Evolutionary conservation across 768 basidiomycete genomes (phyloP), one percentile per base, ranked within the genome.

Genomic region (Lactarius evosmus): DNA sequence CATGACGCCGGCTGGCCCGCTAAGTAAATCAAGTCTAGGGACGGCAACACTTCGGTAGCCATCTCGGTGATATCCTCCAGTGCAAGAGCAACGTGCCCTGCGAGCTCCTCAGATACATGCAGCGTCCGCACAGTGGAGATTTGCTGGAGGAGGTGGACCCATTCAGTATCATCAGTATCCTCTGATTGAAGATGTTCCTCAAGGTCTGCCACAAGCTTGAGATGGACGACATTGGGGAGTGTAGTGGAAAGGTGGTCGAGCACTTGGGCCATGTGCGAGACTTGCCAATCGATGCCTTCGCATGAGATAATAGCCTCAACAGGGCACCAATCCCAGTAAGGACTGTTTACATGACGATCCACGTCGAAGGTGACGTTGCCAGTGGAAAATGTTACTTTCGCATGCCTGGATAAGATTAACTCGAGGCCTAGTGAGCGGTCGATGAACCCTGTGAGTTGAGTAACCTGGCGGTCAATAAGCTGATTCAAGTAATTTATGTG

Each of bases 221-320:
- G 40, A 40, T 19, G 40, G 40, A 41, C 19, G 19, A 41, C 40
- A 41, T 41, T 41, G 19, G 19, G n/a, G 17, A 41, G 40, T 41
- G 19, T 7, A 19, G 40, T 17, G 19, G 19, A 19, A n/a, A 41
- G n/a, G 7, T n/a, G 40, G 40, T 3, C 3, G 40, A 41, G 19
- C 7, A 41, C 19, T 3, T 4, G 40, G 19, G 7, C 40, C 4
- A 41, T 8, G 19, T 17, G 14, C 36, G 19, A n/a, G n/a, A 9
- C 0, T 1, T 4, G 19, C 40, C 19, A 41, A 2, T n/a, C 1
- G 1, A 11, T 3, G 3, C 6, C 40, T 3, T n/a, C 9, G 3
- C 3, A n/a, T 4, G 8, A n/a, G n/a, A n/a, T n/a, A n/a, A n/a
- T n/a, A n/a, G n/a, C n/a, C n/a, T n/a, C n/a, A n/a, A n/a, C n/a